Base-by-base conservation (phyloP, 352 stramenopile genomes). In the Phytophthora brassicae region DNA sequence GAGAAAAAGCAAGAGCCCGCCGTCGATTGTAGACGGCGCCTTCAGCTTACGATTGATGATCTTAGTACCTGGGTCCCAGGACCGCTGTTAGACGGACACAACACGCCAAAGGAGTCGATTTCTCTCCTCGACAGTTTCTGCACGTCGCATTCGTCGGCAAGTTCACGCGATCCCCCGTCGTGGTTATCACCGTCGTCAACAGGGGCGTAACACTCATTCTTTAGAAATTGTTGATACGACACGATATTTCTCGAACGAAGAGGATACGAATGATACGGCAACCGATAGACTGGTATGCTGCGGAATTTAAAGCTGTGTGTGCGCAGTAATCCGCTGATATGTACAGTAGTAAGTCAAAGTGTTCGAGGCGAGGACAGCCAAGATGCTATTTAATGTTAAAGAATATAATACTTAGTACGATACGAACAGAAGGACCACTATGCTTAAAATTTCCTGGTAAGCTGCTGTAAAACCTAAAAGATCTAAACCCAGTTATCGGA, bases 91-190 rank as follows among this genome's bases (percentile, higher is more conserved):
- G 64, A 74, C 9, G 53, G 45, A 23, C 50, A 64, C 20, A 61
- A 48, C 28, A 77, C 72, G 6, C 71, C 71, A 31, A 75, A 73
- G 31, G 71, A 79, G 43, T 69, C 68, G 4, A 79, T 79, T 20
- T 77, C 60, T 49, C 53, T 79, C 4, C 64, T 79, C 12, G 71
- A 72, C 55, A 77, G 71, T 51, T 72, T 70, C 43, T 63, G 59
- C 22, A 68, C 68, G 22, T 75, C 70, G 0, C 56, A 69, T 56
- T 76, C 71, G 38, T 79, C 68, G 5, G 46, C 60, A 2, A 70
- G 60, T 24, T 70, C 70, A 23, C 53, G 63, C 7, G 63, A 75
- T 24, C 22, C 64, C 45, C 46, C 52, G 13, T 59, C 33, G 31
- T 72, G 62, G 57, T 11, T 65, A 12, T 63, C 52, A 38, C 52